Percentiles rank a stretch among this genome's conserved stretches.
Conservation (phyloP, 371 early-diverging fungal genomes). For the Rhizopus arrhizus region DNA sequence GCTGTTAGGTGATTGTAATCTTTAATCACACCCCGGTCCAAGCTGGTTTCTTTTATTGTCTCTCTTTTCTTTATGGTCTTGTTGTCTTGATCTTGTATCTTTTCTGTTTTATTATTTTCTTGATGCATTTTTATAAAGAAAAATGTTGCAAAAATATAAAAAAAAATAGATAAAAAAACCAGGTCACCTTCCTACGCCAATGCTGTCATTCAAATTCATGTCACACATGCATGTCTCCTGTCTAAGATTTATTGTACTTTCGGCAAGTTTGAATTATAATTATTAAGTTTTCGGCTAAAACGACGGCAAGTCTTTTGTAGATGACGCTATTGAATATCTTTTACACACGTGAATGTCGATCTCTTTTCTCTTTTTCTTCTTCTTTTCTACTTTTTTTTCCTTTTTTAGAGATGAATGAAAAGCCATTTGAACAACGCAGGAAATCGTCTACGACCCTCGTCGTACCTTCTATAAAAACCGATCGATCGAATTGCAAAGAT, state of each 20-base stretch:
- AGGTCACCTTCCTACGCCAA: too few species aligned
- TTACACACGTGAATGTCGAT: background rate
- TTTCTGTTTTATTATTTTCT: background rate
- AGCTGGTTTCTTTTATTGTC: background rate
- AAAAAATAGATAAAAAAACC: background rate
- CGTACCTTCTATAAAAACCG: background rate
- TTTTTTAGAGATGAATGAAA: background rate
- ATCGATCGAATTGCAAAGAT: background rate
- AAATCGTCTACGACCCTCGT: background rate
- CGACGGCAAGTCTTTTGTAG: background rate
- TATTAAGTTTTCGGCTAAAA: background rate
- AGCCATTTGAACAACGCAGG: background rate
- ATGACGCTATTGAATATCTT: background rate
- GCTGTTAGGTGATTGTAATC: conserved; percentile 2
- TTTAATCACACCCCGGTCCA: background rate
- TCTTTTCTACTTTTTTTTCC: background rate
- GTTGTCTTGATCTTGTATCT: background rate
- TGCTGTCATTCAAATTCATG: too few species aligned
- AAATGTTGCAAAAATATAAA: background rate
- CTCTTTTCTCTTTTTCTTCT: background rate
- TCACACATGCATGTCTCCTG: too few species aligned
- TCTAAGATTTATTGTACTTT: too few species aligned
- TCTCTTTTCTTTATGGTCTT: background rate
- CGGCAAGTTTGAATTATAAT: too few species aligned
- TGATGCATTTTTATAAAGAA: background rate